These are phyloP conservation scores for Neurospora terricola DNA, from an alignment of 495 filamentous ascomycete species.

Conservation along the genomic window DNA sequence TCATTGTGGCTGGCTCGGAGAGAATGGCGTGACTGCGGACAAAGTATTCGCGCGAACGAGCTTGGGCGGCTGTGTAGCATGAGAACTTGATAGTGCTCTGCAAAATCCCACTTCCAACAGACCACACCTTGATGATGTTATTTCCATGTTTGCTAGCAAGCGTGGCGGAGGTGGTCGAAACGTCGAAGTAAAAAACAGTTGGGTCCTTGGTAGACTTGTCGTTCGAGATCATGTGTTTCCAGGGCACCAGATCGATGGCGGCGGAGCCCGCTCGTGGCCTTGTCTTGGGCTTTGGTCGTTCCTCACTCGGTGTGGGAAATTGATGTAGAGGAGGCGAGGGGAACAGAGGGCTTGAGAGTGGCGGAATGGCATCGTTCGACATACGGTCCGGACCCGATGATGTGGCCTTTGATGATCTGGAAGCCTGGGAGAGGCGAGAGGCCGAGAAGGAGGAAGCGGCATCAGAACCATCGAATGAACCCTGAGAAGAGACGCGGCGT, in stretches of 20 bases:
- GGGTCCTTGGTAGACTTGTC: conserved; percentile 20
- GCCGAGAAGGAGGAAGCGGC: conserved; percentile 5
- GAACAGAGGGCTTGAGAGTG: neutral
- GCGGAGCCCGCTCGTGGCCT: conserved; percentile 5
- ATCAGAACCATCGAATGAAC: conserved; percentile 11
- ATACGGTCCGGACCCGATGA: conserved; percentile 3
- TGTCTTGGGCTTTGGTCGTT: neutral
- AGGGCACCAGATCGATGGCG: conserved; percentile 10
- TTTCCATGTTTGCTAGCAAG: conserved; percentile 27
- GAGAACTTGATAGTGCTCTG: conserved; percentile 22
- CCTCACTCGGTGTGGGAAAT: neutral
- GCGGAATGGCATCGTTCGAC: neutral
- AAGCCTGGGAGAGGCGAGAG: conserved; percentile 11
- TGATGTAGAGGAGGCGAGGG: neutral
- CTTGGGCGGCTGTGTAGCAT: conserved; percentile 24
- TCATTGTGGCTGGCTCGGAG: conserved; percentile 21
- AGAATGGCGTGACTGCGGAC: conserved; percentile 29
- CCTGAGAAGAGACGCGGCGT: conserved; percentile 10
- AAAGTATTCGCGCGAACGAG: conserved; percentile 27
- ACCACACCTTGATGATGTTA: conserved; percentile 28
- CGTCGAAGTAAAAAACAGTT: conserved; percentile 21
- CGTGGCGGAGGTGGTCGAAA: conserved; percentile 14
- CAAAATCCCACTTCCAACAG: conserved; percentile 20
- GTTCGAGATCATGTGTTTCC: conserved; percentile 17
- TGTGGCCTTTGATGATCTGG: neutral